phyloP scores from a whole-genome alignment of 768 basidiomycete genomes.

The Amanita subjunquillea region DNA sequence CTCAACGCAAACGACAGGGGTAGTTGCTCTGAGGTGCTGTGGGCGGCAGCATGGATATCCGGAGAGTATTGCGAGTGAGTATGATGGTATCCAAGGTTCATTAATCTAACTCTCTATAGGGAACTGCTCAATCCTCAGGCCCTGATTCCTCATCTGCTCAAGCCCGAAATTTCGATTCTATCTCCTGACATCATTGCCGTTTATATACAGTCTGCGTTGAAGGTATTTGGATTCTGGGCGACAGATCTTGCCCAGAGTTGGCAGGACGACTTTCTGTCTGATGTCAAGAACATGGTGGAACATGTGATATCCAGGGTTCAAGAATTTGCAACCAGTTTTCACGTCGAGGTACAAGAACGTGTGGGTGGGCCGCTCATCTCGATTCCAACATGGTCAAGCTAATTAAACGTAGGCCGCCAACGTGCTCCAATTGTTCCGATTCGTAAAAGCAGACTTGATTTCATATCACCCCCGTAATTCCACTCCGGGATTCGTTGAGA shows the following conservation, averaged over 20 bases:
- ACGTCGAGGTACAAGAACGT: constrained; percentile 91
- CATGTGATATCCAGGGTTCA: constrained; percentile 47
- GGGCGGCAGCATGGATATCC: constrained; percentile 95
- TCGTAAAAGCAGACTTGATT: constrained; percentile 65
- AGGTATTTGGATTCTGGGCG: constrained; percentile 83
- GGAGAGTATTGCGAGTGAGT: constrained; percentile 88
- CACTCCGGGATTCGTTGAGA: constrained; percentile 22
- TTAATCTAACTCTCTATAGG: constrained; percentile 24
- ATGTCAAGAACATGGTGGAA: constrained; percentile 55
- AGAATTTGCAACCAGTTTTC: constrained; percentile 46
- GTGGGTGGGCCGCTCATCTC: constrained; percentile 26
- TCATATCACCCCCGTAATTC: constrained; percentile 33
- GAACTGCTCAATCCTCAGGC: constrained; percentile 74
- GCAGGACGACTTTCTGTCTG: constrained; percentile 60
- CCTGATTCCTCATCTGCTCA: constrained; percentile 58
- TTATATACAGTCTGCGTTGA: constrained; percentile 75
- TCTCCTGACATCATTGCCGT: constrained; percentile 60
- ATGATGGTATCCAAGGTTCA: neutral
- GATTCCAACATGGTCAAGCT: neutral
- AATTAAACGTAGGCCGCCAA: constrained; percentile 60
- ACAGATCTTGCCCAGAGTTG: constrained; percentile 68
- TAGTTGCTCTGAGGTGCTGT: constrained; percentile 76
- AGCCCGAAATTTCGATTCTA: constrained; percentile 45
- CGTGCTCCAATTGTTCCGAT: constrained; percentile 60
- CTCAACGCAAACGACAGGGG: constrained; percentile 57